Conservation (phyloP, 78 protist genomes). For the Guillardia theta region DNA sequence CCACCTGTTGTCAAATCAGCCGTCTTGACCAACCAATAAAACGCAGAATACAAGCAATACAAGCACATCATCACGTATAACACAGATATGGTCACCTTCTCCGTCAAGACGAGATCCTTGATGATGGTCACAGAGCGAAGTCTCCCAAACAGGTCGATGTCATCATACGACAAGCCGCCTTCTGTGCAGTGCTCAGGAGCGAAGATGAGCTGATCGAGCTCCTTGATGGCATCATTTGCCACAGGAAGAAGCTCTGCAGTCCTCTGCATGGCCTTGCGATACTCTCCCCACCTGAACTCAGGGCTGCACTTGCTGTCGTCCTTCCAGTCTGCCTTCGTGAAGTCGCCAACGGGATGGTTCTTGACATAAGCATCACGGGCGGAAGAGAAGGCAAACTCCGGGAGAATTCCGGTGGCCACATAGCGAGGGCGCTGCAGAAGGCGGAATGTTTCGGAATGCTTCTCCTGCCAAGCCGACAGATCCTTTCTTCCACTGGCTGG, state of each 20-base stretch:
- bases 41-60: neutral
- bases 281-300: neutral
- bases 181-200: neutral
- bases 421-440: conserved; percentile 34
- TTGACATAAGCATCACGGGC: neutral
- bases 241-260: neutral
- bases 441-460: neutral
- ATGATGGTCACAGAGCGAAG: conserved; percentile 23
- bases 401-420: neutral
- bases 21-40: neutral
- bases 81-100: neutral
- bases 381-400: neutral
- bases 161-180: neutral
- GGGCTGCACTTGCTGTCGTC: neutral
- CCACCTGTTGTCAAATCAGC: neutral
- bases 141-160: conserved; percentile 16
- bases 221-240: neutral
- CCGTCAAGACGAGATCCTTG: neutral
- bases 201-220: neutral
- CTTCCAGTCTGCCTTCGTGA: conserved; percentile 27
- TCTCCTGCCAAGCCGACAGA: neutral
- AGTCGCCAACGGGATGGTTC: neutral
- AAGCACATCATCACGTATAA: neutral
- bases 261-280: neutral
- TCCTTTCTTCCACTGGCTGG: neutral